Evolutionary conservation across 306 rosid genomes (phyloP), one percentile per base, ranked within the genome.

Genomic region (Citrullus colocynthis): DNA sequence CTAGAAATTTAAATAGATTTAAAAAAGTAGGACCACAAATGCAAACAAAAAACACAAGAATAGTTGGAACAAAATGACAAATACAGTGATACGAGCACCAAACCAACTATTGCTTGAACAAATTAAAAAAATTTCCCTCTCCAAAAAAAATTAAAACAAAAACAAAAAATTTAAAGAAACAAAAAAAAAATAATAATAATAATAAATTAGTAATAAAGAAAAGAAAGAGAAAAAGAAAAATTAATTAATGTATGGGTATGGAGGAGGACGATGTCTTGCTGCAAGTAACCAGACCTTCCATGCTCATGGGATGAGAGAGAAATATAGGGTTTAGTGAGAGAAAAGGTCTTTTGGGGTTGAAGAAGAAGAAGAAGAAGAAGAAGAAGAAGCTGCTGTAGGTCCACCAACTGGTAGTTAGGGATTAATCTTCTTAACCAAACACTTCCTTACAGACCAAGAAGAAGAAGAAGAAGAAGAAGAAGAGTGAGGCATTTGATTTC

Each of bases 391-490:
- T 37, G 84, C 84, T 85, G 84, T 75, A 82, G 87, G 83, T 87
- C 79, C 76, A 91, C 91, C 91, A 82, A 91, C 91, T 87, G 91
- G 90, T 87, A n/a, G 96, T 85, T 91, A 85, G 81, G 80, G 90
- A 91, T 84, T 83, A 82, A 83, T 88, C 86, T 85, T 42, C 85
- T 81, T 84, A 86, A 86, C 91, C 90, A 84, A 87, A 87, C 82
- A 11, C 82, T 30, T 60, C 77, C 17, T 83, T 73, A 82, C 80
- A 36, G 63, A 71, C 20, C 45, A 67, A 74, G 62, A 49, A 39
- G 42, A 65, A 7, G 65, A 39, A 49, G 84, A 76, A 52, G 59
- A 70, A 55, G 48, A 41, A 45, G 14, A 42, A 48, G 34, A 45
- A 71, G 42, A 71, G 76, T 8, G 52, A 78, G 13, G 75, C 15